Evolutionary conservation across 2,329 filamentous ascomycete genomes (phyloP), one percentile per base, ranked within the genome.

Genomic region (Phialophora macrospora): DNA sequence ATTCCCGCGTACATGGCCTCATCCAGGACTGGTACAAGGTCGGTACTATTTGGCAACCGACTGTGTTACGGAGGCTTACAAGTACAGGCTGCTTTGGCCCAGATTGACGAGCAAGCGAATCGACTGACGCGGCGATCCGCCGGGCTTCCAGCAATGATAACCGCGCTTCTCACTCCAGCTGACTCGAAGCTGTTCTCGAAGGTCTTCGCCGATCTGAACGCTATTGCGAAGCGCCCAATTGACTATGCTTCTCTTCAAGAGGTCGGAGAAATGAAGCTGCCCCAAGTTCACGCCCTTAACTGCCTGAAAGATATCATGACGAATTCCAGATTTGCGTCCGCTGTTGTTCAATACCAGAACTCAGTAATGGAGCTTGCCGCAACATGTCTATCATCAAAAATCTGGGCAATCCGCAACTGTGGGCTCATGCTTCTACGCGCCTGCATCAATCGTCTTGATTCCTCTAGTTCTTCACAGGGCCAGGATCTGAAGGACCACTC

Each of bases 391-490:
- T 89, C 87, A 52, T 95, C 92, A 0, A 85, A 90, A 65, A 87
- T 95, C 24, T 99, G 95, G 95, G 92, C 93, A 0, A 93, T 99
- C 63, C 89, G 93, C 0, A 99, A 99, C 76, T 97, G 93, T 71
- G 93, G 93, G 1, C 80, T 98, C 38, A 90, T 98, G 79, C 86
- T 99, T 6, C 88, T 98, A 70, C 88, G 94, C 62, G 92, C 92
- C 68, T 82, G 97, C 4, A 68, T 72, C 38, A 68, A 67, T 52
- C 68, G 71, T 14, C 63, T 73, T 34, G 67, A 89, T 55, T 57
- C 65, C 28, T 65, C 66, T 20, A 49, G 28, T 20, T 54, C 34
- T 12, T 22, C 14, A 26, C 62, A 58, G 5, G 11, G n/a, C 6
- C 20, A 22, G 14, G 9, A 14, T 57, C n/a, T 20, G 41, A 48